Percentiles rank a stretch among this genome's conserved stretches.
Evolutionary conservation across 2,329 filamentous ascomycete species (phyloP).

Genomic region (Hypoxylon sp.): DNA sequence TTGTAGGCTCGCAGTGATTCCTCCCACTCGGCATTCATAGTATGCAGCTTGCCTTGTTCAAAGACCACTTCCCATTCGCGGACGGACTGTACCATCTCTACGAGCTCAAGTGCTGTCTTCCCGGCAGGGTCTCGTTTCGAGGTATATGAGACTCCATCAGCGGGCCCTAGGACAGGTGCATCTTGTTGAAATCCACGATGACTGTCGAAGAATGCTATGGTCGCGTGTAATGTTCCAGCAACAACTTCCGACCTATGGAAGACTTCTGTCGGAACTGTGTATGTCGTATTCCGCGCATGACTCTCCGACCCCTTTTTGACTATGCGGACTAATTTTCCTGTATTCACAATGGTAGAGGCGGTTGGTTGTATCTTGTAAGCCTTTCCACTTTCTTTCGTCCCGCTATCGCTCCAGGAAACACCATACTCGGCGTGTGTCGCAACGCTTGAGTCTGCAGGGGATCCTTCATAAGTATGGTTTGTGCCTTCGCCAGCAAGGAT

Average conservation of each 20-base stretch:
- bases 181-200: constrained; percentile 44
- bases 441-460: constrained; percentile 10
- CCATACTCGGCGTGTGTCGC: constrained; percentile 46
- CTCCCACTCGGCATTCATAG: too few species aligned
- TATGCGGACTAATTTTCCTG: constrained; percentile 35
- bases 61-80: not conserved
- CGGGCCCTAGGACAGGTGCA: constrained; percentile 47
- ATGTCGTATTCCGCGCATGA: constrained; percentile 39
- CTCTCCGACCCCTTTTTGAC: not conserved
- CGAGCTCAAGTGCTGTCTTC: constrained; percentile 33
- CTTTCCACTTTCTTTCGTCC: constrained; percentile 28
- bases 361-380: constrained; percentile 42
- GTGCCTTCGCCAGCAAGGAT: constrained; percentile 47
- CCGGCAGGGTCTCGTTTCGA: constrained; percentile 38
- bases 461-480: constrained; percentile 44
- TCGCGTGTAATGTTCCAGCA: constrained; percentile 46
- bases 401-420: constrained; percentile 39
- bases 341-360: constrained; percentile 43
- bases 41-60: too few species aligned
- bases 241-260: constrained; percentile 46
- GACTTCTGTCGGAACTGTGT: constrained; percentile 43
- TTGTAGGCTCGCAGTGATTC: too few species aligned
- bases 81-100: constrained; percentile 28
- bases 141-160: constrained; percentile 33
- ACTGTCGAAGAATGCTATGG: constrained; percentile 50